Conservation (phyloP, 1,139 yeast genomes). For the Geotrichum candidum region DNA sequence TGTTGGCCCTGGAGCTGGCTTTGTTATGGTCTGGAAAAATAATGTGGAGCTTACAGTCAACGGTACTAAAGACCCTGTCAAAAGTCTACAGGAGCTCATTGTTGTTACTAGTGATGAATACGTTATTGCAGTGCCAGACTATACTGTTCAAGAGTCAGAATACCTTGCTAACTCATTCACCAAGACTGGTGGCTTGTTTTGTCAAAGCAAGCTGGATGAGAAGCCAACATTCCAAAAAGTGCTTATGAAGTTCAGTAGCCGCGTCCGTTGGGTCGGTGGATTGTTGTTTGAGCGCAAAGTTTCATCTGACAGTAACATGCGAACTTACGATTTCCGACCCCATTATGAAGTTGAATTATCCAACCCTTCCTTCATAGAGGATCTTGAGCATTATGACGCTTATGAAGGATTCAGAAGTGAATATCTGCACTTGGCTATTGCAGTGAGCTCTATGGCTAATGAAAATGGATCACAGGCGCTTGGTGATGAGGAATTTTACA, state of each 20-base stretch:
- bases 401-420: slow-evolving; percentile 73
- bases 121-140: slow-evolving; percentile 58
- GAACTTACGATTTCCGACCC: slow-evolving; percentile 53
- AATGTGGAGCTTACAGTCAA: slow-evolving; percentile 57
- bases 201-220: slow-evolving; percentile 26
- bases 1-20: slow-evolving; percentile 67
- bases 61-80: slow-evolving; percentile 54
- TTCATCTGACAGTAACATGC: slow-evolving; percentile 25
- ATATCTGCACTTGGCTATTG: slow-evolving; percentile 70
- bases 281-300: slow-evolving; percentile 43
- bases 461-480: not conserved
- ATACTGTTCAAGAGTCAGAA: slow-evolving; percentile 31
- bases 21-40: slow-evolving; percentile 69
- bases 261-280: slow-evolving; percentile 47
- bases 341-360: slow-evolving; percentile 63
- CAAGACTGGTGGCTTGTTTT: slow-evolving; percentile 21
- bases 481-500: slow-evolving; percentile 36
- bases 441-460: slow-evolving; percentile 47
- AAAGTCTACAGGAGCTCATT: slow-evolving; percentile 53
- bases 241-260: slow-evolving; percentile 48
- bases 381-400: slow-evolving; percentile 55
- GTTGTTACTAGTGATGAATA: slow-evolving; percentile 61
- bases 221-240: slow-evolving; percentile 38
- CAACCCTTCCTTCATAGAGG: slow-evolving; percentile 56
- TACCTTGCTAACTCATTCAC: slow-evolving; percentile 24